Conservation (phyloP, 139 green algal species). For the Micractinium sp. region DNA sequence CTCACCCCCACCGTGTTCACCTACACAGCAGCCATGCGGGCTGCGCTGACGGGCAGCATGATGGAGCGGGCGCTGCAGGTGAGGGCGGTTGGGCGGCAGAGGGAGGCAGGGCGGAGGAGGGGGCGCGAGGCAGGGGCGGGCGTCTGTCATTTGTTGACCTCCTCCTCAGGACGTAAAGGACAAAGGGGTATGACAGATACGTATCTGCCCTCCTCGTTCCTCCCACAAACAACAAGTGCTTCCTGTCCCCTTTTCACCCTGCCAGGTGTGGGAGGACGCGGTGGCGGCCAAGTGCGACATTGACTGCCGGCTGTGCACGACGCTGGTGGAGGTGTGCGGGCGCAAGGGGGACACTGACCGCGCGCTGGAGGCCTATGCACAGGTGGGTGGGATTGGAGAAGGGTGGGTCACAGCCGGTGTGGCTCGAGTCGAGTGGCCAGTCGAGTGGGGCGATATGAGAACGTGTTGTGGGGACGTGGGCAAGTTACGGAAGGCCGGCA, state of each 20-base stretch:
- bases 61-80: constrained; percentile 63
- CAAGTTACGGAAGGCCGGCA: no score
- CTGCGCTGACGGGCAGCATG: constrained; percentile 72
- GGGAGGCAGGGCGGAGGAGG: no score
- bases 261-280: constrained; percentile 70
- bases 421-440: no score
- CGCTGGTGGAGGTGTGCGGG: constrained; percentile 83
- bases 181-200: no score
- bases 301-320: constrained; percentile 85
- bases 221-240: not conserved
- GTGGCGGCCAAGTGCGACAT: constrained; percentile 54
- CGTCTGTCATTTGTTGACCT: no score
- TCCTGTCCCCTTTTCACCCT: not conserved
- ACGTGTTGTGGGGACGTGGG: no score
- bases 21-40: constrained; percentile 90
- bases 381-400: not conserved
- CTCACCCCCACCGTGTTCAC: constrained; percentile 81
- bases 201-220: no score
- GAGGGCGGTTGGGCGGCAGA: not conserved
- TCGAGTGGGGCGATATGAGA: no score
- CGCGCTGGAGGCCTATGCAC: constrained; percentile 75
- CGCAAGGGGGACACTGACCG: constrained; percentile 69
- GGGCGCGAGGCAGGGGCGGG: no score
- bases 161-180: no score
- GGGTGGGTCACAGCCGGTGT: not conserved